Percentiles rank a stretch among this genome's conserved stretches.
These are phyloP conservation scores for Fusarium sp. DNA, from an alignment of 2,329 filamentous ascomycete genomes.

Conservation along the genomic window DNA sequence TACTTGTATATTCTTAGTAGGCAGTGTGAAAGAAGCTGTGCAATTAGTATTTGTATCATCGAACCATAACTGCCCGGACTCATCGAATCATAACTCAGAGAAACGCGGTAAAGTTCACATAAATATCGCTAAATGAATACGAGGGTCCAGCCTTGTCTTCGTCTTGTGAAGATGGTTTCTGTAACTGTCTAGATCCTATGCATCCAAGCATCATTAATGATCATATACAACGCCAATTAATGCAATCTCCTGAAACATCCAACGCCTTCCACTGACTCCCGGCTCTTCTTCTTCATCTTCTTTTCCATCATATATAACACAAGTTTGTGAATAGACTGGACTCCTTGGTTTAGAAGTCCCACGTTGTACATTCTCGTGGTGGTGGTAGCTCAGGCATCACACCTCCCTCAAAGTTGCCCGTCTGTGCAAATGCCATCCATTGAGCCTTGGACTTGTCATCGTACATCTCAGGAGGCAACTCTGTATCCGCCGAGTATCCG, in stretches of 20 bases:
- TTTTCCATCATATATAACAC: constrained; percentile 75
- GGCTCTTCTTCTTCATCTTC: constrained; percentile 6
- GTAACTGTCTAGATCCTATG: constrained; percentile 18
- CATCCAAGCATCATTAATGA: constrained; percentile 11
- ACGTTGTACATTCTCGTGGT: constrained; percentile 77
- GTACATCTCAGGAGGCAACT: constrained; percentile 67
- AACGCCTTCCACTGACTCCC: constrained; percentile 26
- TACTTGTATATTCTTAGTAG: too few relatives aligned
- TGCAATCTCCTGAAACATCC: constrained; percentile 31
- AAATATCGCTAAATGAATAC: neutral
- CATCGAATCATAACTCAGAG: too few relatives aligned
- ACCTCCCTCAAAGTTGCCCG: constrained; percentile 75
- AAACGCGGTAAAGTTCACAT: neutral
- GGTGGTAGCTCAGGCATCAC: constrained; percentile 83
- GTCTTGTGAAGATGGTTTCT: neutral
- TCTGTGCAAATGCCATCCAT: constrained; percentile 73
- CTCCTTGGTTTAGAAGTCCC: constrained; percentile 70
- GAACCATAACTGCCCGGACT: too few relatives aligned
- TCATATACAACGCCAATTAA: constrained; percentile 32
- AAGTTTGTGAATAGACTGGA: neutral
- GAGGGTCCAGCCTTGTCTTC: neutral
- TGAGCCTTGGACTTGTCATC: constrained; percentile 68
- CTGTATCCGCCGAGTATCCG: constrained; percentile 70
- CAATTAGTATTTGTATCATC: too few relatives aligned
- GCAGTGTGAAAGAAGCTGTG: too few relatives aligned